These are phyloP conservation scores for Abelmoschus esculentus DNA, from an alignment of 345 rosid species.

Conservation along the genomic window DNA sequence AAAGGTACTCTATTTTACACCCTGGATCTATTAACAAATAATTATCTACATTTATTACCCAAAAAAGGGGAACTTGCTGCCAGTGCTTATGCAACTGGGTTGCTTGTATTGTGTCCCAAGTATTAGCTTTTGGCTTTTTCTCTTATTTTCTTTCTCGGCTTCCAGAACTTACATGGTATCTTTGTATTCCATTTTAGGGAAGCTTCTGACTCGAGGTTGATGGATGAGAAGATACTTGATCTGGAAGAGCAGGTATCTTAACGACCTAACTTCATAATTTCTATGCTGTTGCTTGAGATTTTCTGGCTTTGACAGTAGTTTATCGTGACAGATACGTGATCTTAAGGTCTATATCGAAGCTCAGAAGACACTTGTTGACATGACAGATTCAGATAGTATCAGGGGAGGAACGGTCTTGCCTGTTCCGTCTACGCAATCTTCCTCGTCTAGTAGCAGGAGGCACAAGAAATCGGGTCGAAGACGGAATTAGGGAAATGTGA, in stretches of 20 bases:
- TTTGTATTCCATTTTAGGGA: conserved; percentile 35
- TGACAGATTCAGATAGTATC: neutral
- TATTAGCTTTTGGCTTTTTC: neutral
- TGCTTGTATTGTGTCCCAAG: too few species aligned
- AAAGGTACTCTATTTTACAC: conserved; percentile 38
- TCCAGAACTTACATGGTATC: neutral
- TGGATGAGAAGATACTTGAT: conserved; percentile 58
- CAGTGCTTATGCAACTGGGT: too few species aligned
- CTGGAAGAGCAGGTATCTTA: conserved; percentile 72
- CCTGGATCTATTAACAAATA: neutral
- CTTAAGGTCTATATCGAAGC: conserved; percentile 64
- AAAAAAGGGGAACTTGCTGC: neutral
- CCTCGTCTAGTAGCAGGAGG: conserved; percentile 35
- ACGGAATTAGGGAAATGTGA: conserved; percentile 26
- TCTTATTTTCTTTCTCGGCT: neutral
- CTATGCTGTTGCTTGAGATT: neutral
- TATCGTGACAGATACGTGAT: conserved; percentile 63
- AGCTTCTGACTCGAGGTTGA: conserved; percentile 27
- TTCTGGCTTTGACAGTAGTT: neutral
- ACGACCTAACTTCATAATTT: neutral
- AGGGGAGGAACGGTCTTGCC: conserved; percentile 48
- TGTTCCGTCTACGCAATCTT: conserved; percentile 44
- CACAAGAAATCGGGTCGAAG: conserved; percentile 44
- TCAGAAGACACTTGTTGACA: conserved; percentile 46
- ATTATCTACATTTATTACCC: neutral